phyloP scores from a whole-genome alignment of 768 basidiomycete species.

The Lactarius trivialis region DNA sequence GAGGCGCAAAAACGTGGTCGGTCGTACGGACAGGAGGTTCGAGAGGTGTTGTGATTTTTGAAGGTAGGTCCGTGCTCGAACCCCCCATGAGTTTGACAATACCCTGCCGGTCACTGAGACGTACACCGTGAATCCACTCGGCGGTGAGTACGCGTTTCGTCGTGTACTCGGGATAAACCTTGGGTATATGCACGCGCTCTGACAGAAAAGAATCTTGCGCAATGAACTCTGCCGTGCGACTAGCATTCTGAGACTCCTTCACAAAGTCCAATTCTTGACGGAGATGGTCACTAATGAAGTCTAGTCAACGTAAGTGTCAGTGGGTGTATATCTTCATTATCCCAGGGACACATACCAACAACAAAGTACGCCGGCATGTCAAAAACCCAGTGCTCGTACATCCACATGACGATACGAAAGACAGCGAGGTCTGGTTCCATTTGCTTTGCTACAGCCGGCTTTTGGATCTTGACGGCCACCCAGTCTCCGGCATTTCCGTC shows the following conservation, averaged over 20 bases:
- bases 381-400: conserved; percentile 74
- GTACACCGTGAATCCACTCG: conserved; percentile 79
- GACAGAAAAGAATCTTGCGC: conserved; percentile 62
- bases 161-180: conserved; percentile 61
- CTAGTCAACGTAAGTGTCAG: conserved; percentile 29
- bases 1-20: conserved; percentile 10
- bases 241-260: conserved; percentile 73
- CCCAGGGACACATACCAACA: conserved; percentile 44
- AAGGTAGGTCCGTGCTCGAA: conserved; percentile 22
- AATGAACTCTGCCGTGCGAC: conserved; percentile 60
- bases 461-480: conserved; percentile 94
- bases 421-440: conserved; percentile 77
- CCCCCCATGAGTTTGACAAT: conserved; percentile 57
- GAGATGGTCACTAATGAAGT: conserved; percentile 76
- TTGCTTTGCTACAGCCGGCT: conserved; percentile 80
- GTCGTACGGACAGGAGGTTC: conserved; percentile 5
- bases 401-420: conserved; percentile 69
- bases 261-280: conserved; percentile 78
- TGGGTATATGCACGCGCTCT: conserved; percentile 72
- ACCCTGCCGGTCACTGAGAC: conserved; percentile 56
- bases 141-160: conserved; percentile 77
- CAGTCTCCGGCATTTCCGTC: conserved; percentile 38
- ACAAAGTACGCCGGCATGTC: conserved; percentile 80
- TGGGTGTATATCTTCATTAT: background rate
- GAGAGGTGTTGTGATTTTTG: conserved; percentile 13